A percentile compares a stretch with the other conserved stretches of the same genome.
Conservation (phyloP, 805 yeast genomes). For the Blastobotrys peoriensis region DNA sequence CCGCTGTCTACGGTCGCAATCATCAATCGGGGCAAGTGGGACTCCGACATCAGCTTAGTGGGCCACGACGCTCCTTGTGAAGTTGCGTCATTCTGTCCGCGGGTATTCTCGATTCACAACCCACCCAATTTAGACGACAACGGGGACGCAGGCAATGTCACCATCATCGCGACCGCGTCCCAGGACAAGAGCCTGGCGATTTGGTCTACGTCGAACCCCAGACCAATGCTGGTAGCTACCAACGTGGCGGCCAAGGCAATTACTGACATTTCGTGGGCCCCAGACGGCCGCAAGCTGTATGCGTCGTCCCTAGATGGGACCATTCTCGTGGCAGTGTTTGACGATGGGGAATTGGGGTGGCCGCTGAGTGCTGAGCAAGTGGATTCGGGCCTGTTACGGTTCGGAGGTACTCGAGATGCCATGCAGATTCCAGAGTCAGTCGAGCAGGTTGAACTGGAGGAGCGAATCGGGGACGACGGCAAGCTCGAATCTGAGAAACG, state of each 20-base stretch:
- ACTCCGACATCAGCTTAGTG: slow-evolving; percentile 51
- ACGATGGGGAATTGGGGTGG: slow-evolving; percentile 37
- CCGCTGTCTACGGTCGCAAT: slow-evolving; percentile 58
- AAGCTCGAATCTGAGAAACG: slow-evolving; percentile 24
- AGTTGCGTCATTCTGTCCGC: slow-evolving; percentile 50
- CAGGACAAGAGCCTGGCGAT: slow-evolving; percentile 84
- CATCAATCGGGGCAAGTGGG: slow-evolving; percentile 62
- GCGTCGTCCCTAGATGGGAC: slow-evolving; percentile 82
- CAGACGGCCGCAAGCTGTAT: slow-evolving; percentile 68
- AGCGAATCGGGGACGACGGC: slow-evolving; percentile 39
- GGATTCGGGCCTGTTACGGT: slow-evolving; percentile 65
- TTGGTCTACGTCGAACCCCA: slow-evolving; percentile 74
- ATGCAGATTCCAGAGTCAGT: slow-evolving; percentile 82
- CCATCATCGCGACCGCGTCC: slow-evolving; percentile 92
- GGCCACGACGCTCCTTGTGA: slow-evolving; percentile 70
- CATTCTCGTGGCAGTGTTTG: slow-evolving; percentile 62
- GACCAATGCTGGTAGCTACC: slow-evolving; percentile 74
- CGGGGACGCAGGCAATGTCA: slow-evolving; percentile 36
- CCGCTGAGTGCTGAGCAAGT: slow-evolving; percentile 60
- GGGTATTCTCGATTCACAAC: slow-evolving; percentile 26
- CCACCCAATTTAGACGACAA: slow-evolving; percentile 1
- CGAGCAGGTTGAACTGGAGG: slow-evolving; percentile 70
- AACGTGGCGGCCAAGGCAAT: slow-evolving; percentile 73
- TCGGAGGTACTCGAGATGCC: slow-evolving; percentile 83
- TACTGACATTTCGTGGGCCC: slow-evolving; percentile 87